These are phyloP conservation scores for Cystobasidium tubakii DNA, from an alignment of 768 basidiomycete genomes.

Conservation along the genomic window DNA sequence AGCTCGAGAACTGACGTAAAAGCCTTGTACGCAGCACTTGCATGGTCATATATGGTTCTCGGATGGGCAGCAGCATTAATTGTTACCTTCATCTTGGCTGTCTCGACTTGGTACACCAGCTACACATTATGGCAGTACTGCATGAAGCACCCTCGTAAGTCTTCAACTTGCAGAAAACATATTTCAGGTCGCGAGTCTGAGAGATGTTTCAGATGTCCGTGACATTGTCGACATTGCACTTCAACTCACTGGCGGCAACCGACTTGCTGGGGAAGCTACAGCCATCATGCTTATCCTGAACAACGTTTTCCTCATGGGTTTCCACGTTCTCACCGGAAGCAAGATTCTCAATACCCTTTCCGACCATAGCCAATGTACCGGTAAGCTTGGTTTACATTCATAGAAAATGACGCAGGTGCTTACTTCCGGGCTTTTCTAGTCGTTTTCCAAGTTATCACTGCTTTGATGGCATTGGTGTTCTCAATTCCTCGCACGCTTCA, in stretches of 20 bases:
- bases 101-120: slow-evolving; percentile 38
- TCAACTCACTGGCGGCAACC: slow-evolving; percentile 52
- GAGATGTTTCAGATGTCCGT: slow-evolving; percentile 10
- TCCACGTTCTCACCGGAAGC: slow-evolving; percentile 53
- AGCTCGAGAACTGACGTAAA: background rate
- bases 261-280: slow-evolving; percentile 55
- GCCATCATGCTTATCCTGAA: slow-evolving; percentile 58
- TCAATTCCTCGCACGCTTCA: slow-evolving; percentile 54
- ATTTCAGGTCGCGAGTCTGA: background rate
- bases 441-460: slow-evolving; percentile 51
- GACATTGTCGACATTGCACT: slow-evolving; percentile 41
- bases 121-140: slow-evolving; percentile 29
- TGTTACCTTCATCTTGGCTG: slow-evolving; percentile 29
- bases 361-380: slow-evolving; percentile 52
- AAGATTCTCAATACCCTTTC: slow-evolving; percentile 49
- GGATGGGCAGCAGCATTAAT: slow-evolving; percentile 39
- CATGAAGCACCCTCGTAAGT: slow-evolving; percentile 36
- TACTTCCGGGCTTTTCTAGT: slow-evolving; percentile 44
- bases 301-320: slow-evolving; percentile 58
- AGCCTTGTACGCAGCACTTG: slow-evolving; percentile 15
- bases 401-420: slow-evolving; percentile 44
- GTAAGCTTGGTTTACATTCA: slow-evolving; percentile 48
- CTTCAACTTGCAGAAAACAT: no score
- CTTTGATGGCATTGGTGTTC: slow-evolving; percentile 36
- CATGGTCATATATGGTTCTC: slow-evolving; percentile 39